phyloP scores from a whole-genome alignment of 148 eudicot genomes.

The Camellia granthamiana region DNA sequence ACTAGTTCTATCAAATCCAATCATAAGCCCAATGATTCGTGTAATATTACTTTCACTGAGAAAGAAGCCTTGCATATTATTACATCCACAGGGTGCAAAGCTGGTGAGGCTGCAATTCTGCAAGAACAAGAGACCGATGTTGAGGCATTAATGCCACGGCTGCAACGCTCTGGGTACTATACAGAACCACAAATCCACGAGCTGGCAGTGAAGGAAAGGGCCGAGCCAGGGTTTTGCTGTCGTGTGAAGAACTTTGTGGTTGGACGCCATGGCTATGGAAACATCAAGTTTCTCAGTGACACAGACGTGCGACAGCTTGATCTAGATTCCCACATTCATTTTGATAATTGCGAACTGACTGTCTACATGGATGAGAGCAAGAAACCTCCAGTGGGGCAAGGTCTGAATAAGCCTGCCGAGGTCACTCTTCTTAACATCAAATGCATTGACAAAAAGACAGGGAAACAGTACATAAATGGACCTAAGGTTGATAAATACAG shows the following conservation, averaged over 20 bases:
- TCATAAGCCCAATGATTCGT: neutral
- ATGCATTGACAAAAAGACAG: slow-evolving; percentile 48
- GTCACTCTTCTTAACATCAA: slow-evolving; percentile 60
- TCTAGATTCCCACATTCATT: slow-evolving; percentile 47
- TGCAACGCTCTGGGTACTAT: slow-evolving; percentile 46
- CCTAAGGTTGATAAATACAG: slow-evolving; percentile 43
- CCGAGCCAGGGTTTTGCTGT: slow-evolving; percentile 50
- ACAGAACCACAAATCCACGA: slow-evolving; percentile 50
- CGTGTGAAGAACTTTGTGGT: slow-evolving; percentile 69
- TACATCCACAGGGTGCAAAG: neutral
- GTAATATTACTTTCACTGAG: neutral
- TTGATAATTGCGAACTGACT: slow-evolving; percentile 48
- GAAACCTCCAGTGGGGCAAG: slow-evolving; percentile 62
- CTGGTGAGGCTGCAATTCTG: slow-evolving; percentile 8
- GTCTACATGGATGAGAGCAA: slow-evolving; percentile 49
- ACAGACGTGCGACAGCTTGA: slow-evolving; percentile 54
- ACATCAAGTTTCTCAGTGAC: slow-evolving; percentile 61
- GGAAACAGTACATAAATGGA: slow-evolving; percentile 34
- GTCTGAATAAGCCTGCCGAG: slow-evolving; percentile 74
- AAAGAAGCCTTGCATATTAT: neutral
- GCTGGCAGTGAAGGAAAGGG: slow-evolving; percentile 40
- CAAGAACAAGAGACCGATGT: slow-evolving; percentile 12
- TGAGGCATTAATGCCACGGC: slow-evolving; percentile 45
- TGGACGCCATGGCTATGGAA: slow-evolving; percentile 64
- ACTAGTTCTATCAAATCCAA: neutral